Base-by-base conservation (phyloP, 1,139 yeast genomes). In the Nakaseomyces sp. region DNA sequence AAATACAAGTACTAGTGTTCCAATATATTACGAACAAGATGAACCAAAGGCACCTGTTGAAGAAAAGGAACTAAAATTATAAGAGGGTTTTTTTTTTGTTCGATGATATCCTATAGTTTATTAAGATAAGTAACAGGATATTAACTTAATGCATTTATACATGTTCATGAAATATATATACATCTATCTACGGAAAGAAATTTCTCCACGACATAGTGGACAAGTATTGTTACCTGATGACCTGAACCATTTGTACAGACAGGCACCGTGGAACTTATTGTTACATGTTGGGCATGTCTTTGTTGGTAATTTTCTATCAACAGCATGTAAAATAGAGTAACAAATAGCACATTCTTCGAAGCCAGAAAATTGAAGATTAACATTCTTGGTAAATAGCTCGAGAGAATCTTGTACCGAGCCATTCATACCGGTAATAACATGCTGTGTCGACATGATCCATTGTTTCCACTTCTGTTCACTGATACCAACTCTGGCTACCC, bases 271-370 rank as follows among this genome's bases (percentile, higher is more conserved):
- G 71, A 89, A 91, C 64, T 83, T 86, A 69, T 93, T 89, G 57
- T 79, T 79, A 71, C 99, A 91, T 0, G 96, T 88, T 12, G 82
- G 72, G 66, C 99, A 91, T 5, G 74, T 75, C 66, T 88, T 89
- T 30, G 87, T 78, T 4, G 99, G 98, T 48, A 91, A 72, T 3
- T 96, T 82, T 57, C 85, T 84, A 58, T 89, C 96, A 53, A 85
- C 91, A 10, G 71, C 72, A 58, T 89, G 95, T 51, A 88, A 70
- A 50, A 89, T 82, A 3, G 94, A 81, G 61, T 89, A 91, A 64
- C 99, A 91, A 58, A 91, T 88, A 5, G 97, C 95, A 72, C 99
- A 91, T 50, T 91, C 97, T 55, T 87, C 96, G 53, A 87, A 88
- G 0, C 96, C 96, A 10, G 84, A 79, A 60, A 89, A 89, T 60